Base-by-base conservation (phyloP, 2,329 filamentous ascomycete genomes). In the Sporothrix mexicana region DNA sequence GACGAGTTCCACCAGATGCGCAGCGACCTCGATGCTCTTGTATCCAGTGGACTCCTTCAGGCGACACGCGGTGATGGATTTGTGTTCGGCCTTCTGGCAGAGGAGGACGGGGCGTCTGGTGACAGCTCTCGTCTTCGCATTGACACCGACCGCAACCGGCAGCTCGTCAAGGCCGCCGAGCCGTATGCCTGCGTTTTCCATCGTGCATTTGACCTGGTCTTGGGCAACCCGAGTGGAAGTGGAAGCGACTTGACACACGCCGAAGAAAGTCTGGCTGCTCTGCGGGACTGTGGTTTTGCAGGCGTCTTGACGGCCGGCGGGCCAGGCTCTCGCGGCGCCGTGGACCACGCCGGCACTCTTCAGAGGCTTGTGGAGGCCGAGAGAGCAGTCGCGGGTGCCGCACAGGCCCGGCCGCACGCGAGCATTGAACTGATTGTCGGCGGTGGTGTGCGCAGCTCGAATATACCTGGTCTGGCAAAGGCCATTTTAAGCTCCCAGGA, bases 271-370 rank as follows among this genome's bases (percentile, higher is more conserved):
- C 77, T 88, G 41, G 76, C 79, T 4, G 77, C 78, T 7, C 76
- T 88, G 13, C 75, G 76, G 0, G 67, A 15, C 3, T 84, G 84
- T 68, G 86, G 87, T 10, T 88, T 90, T 75, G 78, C 81, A 1
- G 86, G 82, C 12, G 77, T 89, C 15, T 79, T 90, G 73, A 89
- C 87, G 0, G 85, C 87, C 0, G 88, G 87, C 8, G 87, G 87
- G 0, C 73, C 77, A 0, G 84, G 85, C 0, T 76, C 77, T 55
- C 84, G 83, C 2, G 73, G 77, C 9, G 76, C 74, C 2, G 13
- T 30, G 3, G 80, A 80, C 3, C 85, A 89, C 73, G 41, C 82
- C 15, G 76, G 76, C 1, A 76, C 74, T 17, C 77, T 89, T 57
- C 76, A 75, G 17, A 73, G 66, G 4, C 80, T 88, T 36, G 80